Conservation (phyloP, 2,329 filamentous ascomycete genomes). For the Pseudocercospora eumusae region DNA sequence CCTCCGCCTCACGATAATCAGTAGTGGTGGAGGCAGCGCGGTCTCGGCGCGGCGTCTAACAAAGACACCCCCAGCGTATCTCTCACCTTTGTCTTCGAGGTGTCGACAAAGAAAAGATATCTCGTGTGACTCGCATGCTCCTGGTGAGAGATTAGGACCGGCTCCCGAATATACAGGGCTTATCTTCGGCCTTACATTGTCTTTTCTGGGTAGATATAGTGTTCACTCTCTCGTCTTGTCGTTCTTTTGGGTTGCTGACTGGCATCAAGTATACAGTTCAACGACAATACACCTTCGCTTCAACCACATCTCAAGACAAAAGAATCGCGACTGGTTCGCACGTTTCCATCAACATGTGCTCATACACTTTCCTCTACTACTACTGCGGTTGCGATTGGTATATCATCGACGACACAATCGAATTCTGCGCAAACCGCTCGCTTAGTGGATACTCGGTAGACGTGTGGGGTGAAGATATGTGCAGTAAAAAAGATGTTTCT, state of each 20-base stretch:
- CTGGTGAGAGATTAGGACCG: too few relatives aligned
- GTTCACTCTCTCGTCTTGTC: background rate
- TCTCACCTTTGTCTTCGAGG: background rate
- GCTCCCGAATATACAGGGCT: background rate
- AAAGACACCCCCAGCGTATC: background rate
- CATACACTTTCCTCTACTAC: constrained; percentile 48
- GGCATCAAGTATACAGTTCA: background rate
- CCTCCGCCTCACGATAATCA: background rate
- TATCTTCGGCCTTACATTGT: background rate
- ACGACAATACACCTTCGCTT: too few relatives aligned
- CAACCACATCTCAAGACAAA: too few relatives aligned
- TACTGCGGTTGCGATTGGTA: constrained; percentile 54
- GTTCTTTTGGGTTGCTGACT: background rate
- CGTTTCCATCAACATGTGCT: background rate
- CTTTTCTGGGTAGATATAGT: background rate
- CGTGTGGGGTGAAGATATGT: constrained; percentile 51
- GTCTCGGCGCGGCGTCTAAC: background rate
- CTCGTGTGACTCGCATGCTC: background rate
- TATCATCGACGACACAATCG: constrained; percentile 50
- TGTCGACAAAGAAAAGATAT: background rate
- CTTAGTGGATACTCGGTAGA: constrained; percentile 52
- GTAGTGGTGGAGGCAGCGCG: background rate
- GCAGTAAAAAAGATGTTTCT: constrained; percentile 31
- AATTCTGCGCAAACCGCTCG: constrained; percentile 49
- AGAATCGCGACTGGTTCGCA: constrained; percentile 4